phyloP scores from a whole-genome alignment of 1,139 yeast genomes.

The Candida mesenterica region DNA sequence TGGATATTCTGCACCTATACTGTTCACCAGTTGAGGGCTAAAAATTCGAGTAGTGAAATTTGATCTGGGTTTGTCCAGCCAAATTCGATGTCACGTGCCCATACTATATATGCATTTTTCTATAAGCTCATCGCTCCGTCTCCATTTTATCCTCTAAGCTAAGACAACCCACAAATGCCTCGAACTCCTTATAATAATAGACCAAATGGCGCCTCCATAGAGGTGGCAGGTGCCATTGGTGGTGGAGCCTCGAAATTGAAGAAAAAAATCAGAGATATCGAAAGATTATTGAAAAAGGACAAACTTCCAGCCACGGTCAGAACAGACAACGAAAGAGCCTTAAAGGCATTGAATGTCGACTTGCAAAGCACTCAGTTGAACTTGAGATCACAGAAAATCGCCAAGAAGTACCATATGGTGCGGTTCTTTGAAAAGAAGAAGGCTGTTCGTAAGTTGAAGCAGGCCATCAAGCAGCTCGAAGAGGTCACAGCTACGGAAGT shows the following conservation, averaged over 20 bases:
- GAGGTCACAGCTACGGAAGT: slow-evolving; percentile 39
- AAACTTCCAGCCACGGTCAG: slow-evolving; percentile 72
- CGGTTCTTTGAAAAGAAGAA: slow-evolving; percentile 89
- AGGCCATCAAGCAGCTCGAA: slow-evolving; percentile 51
- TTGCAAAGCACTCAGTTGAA: slow-evolving; percentile 52
- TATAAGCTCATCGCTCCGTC: neutral
- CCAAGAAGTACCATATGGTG: slow-evolving; percentile 91
- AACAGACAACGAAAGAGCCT: slow-evolving; percentile 81
- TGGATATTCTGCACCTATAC: too few relatives aligned
- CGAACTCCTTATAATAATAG: slow-evolving; percentile 14
- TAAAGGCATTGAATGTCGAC: slow-evolving; percentile 70
- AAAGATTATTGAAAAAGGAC: slow-evolving; percentile 63
- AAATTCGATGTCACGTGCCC: too few relatives aligned
- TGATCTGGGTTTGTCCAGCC: too few relatives aligned
- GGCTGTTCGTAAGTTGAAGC: slow-evolving; percentile 72
- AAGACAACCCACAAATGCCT: slow-evolving; percentile 12
- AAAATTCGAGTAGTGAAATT: too few relatives aligned
- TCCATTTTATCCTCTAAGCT: neutral
- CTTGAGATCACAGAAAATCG: slow-evolving; percentile 53
- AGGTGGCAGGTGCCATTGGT: slow-evolving; percentile 32
- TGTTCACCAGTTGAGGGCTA: too few relatives aligned
- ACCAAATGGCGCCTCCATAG: slow-evolving; percentile 18
- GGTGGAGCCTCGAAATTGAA: slow-evolving; percentile 57
- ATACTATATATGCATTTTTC: neutral
- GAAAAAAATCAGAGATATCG: slow-evolving; percentile 84